Evolutionary conservation across 441 rosid species (phyloP), one percentile per base, ranked within the genome.

Genomic region (Brassica hybrid): DNA sequence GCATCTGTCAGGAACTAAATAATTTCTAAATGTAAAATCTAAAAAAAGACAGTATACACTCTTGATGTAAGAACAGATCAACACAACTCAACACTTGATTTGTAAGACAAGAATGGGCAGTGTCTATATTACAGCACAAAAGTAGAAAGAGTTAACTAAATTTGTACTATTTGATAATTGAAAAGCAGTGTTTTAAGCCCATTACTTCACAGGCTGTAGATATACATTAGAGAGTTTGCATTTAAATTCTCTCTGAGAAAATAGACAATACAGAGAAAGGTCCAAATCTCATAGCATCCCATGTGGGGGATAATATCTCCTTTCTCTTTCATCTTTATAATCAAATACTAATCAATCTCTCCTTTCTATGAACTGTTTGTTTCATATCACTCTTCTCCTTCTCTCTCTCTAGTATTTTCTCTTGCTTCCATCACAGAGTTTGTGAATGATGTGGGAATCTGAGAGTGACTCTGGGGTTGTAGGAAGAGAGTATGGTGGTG

Each of bases 371-470:
- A 73, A 73, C 74, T 67, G 52, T 67, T 73, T 52, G 23, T 18
- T 73, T 54, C 32, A 64, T 52, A 30, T 66, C 21, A 61, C 75
- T 73, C 63, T 82, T 75, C 80, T 69, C 30, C 63, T 77, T 21
- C 32, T 27, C 32, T 27, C 52, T 61, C 58, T 67, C 17, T 45
- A 71, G 2, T 34, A 32, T 60, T 59, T 52, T 71, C 67, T 67
- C 65, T 50, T 74, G 63, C 64, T 67, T 8, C 27, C 11, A 70
- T 67, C 70, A 57, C 68, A 63, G 67, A 63, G 64, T 76, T 43
- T 32, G 79, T 71, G 48, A 68, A 83, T 19, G 85, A 95, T 95
- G 98, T 93, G 98, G 99, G 97, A 93, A 57, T 93, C 98, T 1
- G 97, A 95, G 85, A 87, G 70, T 34, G 97, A 93, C 48, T 84